phyloP scores from a whole-genome alignment of 805 yeast species.

The Ogataea zsoltii region DNA sequence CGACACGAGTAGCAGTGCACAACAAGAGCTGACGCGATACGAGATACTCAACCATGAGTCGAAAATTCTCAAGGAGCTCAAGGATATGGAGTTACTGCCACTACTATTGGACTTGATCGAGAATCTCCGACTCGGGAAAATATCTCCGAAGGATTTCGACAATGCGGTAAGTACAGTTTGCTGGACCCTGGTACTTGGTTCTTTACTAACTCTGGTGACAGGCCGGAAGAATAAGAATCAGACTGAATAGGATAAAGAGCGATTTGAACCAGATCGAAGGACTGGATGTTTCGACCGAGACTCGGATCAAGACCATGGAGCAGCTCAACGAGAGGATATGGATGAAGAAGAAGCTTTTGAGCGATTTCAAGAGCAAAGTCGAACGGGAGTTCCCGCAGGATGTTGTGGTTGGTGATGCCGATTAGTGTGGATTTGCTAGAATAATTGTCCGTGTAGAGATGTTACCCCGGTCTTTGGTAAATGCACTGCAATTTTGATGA shows the following conservation, averaged over 20 bases:
- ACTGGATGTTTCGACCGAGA: conserved; percentile 43
- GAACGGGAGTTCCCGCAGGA: conserved; percentile 4
- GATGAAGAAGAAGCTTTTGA: conserved; percentile 28
- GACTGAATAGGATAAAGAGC: conserved; percentile 38
- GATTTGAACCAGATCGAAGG: conserved; percentile 45
- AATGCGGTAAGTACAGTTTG: conserved; percentile 36
- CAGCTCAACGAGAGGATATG: conserved; percentile 35
- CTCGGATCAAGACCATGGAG: conserved; percentile 35
- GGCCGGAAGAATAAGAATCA: conserved; percentile 46
- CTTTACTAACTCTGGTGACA: conserved; percentile 12
- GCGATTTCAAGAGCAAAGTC: conserved; percentile 23
- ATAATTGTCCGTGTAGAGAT: background rate
- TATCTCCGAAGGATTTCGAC: conserved; percentile 44
- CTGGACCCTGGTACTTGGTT: background rate
- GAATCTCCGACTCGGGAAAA: conserved; percentile 39
- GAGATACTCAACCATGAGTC: conserved; percentile 24
- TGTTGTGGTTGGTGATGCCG: background rate
- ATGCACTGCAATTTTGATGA: conserved; percentile 2
- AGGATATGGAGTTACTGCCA: conserved; percentile 40
- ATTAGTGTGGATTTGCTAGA: too few species aligned
- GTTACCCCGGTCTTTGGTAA: conserved; percentile 8
- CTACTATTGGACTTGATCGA: conserved; percentile 42
- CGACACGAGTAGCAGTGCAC: conserved; percentile 12
- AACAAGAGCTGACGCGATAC: conserved; percentile 17
- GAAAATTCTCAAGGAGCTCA: conserved; percentile 32